Percentiles rank a stretch among this genome's conserved stretches.
Conservation (phyloP, 176 grass and related monocot species). For the Carex parvula region DNA sequence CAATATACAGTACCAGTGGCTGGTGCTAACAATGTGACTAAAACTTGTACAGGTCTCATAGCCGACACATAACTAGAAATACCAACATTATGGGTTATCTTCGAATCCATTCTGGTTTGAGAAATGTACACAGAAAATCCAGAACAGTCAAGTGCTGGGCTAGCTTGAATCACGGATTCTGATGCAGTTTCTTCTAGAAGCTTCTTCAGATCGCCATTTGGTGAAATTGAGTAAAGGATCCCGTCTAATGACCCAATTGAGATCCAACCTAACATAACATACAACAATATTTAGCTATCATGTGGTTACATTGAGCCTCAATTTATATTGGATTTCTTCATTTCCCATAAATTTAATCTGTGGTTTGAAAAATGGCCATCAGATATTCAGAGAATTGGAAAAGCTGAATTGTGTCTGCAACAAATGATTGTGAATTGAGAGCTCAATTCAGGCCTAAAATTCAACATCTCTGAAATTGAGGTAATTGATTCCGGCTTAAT, state of each 20-base stretch:
- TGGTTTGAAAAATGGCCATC: neutral
- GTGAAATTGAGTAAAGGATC: constrained; percentile 66
- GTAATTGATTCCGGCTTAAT: neutral
- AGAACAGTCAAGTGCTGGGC: constrained; percentile 65
- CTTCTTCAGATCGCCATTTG: constrained; percentile 49
- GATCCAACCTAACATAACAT: constrained; percentile 64
- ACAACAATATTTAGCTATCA: constrained; percentile 8
- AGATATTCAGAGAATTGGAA: neutral
- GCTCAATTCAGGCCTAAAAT: neutral
- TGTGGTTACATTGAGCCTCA: neutral
- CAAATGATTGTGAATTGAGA: neutral
- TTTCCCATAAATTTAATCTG: neutral
- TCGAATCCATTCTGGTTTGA: constrained; percentile 53
- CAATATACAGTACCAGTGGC: constrained; percentile 79
- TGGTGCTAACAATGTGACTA: constrained; percentile 57
- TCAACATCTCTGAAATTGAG: neutral
- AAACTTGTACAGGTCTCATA: constrained; percentile 38
- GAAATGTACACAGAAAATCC: constrained; percentile 57
- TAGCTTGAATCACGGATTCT: constrained; percentile 53
- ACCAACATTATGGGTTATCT: constrained; percentile 40
- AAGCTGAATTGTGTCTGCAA: neutral
- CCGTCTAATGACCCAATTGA: constrained; percentile 84
- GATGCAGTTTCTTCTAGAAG: constrained; percentile 45
- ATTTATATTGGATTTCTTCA: neutral
- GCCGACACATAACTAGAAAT: constrained; percentile 52